Conservation (phyloP, 176 grass and related monocot genomes). For the Carex scoparia region DNA sequence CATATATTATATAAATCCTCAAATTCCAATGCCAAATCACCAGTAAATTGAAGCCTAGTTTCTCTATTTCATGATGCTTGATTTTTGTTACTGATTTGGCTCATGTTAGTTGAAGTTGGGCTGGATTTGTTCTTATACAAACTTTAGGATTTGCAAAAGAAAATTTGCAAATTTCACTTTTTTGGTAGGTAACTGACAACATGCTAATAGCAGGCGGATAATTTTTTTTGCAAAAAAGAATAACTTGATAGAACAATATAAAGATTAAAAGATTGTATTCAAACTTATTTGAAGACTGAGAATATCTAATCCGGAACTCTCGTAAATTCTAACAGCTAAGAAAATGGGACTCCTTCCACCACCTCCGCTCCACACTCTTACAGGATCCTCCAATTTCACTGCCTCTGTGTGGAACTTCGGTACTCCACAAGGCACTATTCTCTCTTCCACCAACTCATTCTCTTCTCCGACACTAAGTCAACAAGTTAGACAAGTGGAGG, state of each 20-base stretch:
- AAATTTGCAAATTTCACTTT: neutral
- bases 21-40: neutral
- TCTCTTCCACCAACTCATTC: neutral
- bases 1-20: neutral
- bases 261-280: neutral
- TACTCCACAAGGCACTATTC: slow-evolving; percentile 23
- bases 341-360: slow-evolving; percentile 43
- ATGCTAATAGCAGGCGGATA: neutral
- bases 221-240: neutral
- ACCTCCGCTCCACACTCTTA: slow-evolving; percentile 32
- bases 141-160: neutral
- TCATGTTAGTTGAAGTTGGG: neutral
- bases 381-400: slow-evolving; percentile 27
- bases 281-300: neutral
- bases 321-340: slow-evolving; percentile 15
- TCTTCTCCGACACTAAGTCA: slow-evolving; percentile 41
- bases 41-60: neutral
- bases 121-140: neutral
- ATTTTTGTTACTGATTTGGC: neutral
- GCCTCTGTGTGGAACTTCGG: slow-evolving; percentile 47
- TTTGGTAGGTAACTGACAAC: neutral
- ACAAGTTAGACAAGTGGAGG: slow-evolving; percentile 55
- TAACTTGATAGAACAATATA: neutral
- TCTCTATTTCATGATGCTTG: neutral
- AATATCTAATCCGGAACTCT: neutral